Base-by-base conservation (phyloP, 306 rosid genomes). In the Trifolium fragiferum region DNA sequence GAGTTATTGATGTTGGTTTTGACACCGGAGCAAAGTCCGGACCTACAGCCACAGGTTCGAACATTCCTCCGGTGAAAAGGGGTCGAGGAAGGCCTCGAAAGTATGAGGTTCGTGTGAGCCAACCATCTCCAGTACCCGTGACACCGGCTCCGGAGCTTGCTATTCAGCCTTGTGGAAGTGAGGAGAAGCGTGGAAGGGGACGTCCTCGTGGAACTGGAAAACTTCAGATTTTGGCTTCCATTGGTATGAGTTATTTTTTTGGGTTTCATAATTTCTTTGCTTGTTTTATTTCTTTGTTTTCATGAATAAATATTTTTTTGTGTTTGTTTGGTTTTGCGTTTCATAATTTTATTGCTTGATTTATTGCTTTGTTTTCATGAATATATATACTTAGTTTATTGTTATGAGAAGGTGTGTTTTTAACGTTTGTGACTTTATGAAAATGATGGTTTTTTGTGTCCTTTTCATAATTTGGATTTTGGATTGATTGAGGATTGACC, bases 171-270 rank as follows among this genome's bases (percentile, higher is more conserved):
- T 4, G 3, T 44, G 5, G 67, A 4, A 33, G 61, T 69, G 8
- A 25, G 1, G 8, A 4, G 0, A 86, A 76, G 47, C 67, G 86
- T 37, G 70, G 82, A 9, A 72, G 84, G 20, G 97, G 95, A 37
- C 69, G 90, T 40, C 93, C 95, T 2, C 87, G 83, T 18, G 91
- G 93, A 1, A 27, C 89, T 0, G 89, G 91, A 2, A 89, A 63
- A 61, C 51, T 82, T 68, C 91, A 89, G 65, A 41, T 65, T 43
- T 68, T 85, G 27, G 86, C 92, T 61, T 73, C 94, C 14, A 10
- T 69, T 1, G 92, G 90, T 88, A 78, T 70, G 78, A 62, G 33
- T 68, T 49, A 18, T 40, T 27, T 23, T 20, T 9, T 2, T 27
- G 2, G n/a, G n/a, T 53, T 7, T 15, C 38, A 15, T 69, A 32